Evolutionary conservation across 805 yeast genomes (phyloP), one percentile per base, ranked within the genome.

Genomic region (Cyberlindnera japonica): DNA sequence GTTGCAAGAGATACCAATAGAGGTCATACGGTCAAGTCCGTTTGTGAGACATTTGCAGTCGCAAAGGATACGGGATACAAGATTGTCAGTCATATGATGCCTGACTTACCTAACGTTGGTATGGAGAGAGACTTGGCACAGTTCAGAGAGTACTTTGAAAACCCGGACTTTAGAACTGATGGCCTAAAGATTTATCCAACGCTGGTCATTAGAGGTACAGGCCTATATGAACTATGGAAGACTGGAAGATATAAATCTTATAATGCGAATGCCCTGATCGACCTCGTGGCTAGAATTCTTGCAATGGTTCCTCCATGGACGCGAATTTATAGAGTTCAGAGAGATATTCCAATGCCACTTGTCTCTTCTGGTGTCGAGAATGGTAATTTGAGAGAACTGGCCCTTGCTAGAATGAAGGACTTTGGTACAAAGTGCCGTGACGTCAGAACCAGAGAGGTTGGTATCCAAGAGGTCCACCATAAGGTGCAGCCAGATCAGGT

Each of bases 301-400:
- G 96, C 98, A 0, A 71, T 93, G 43, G 98, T 93, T 6, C 99
- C 99, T 19, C 99, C 99, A 4, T 93, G 99, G 99, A 93, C 99
- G 3, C 81, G 99, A 67, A 93, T 93, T 54, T 93, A 93, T 63
- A 81, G 99, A 63, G 99, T 93, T 17, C 99, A 93, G 67, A 77
- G 99, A 70, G 99, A 93, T 72, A 93, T 93, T 42, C 99, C 99
- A 15, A 93, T 93, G 99, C 99, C 99, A 0, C 71, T 93, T 52
- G 99, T 93, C 31, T 85, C 96, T 0, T 84, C 96, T 1, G 99
- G 99, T 55, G 99, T 93, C 30, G 99, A 93, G 55, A 93, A 93
- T 63, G 99, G 99, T 55, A 93, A 93, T 58, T 72, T 93, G 58
- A 75, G 99, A 59, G 99, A 93, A 63, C 71, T 93, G 50, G 98